A percentile compares a stretch with the other conserved stretches of the same genome.
phyloP scores from a whole-genome alignment of 2,329 filamentous ascomycete species.

The Penicillium brevicompactum region DNA sequence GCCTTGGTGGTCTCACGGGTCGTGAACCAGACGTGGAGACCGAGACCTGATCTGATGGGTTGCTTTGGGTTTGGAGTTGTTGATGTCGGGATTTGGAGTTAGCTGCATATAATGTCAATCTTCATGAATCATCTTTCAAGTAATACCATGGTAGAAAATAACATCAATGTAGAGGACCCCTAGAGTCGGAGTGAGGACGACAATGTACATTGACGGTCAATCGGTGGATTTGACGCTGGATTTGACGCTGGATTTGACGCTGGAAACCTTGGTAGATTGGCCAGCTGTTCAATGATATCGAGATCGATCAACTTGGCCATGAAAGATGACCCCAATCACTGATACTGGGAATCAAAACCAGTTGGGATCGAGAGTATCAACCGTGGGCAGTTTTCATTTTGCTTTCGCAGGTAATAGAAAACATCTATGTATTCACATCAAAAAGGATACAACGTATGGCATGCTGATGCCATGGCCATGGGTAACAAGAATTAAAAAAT shows the following conservation, averaged over 20 bases:
- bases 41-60: slow-evolving; percentile 47
- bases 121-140: not conserved
- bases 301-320: too few species aligned
- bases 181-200: not conserved
- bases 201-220: too few species aligned
- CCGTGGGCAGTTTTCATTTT: not conserved
- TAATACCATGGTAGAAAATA: not conserved
- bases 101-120: not conserved
- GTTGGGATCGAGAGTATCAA: not conserved
- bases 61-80: not conserved
- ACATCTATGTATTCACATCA: not conserved
- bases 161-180: too few species aligned
- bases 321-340: too few species aligned
- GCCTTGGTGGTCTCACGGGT: slow-evolving; percentile 68
- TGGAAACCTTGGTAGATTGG: too few species aligned
- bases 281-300: too few species aligned
- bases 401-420: not conserved
- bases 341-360: too few species aligned
- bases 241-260: too few species aligned
- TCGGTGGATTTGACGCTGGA: too few species aligned
- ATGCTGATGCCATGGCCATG: not conserved
- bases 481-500: not conserved
- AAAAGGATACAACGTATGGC: slow-evolving; percentile 1
- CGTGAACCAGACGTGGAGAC: slow-evolving; percentile 88
- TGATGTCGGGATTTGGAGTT: not conserved